Evolutionary conservation across 306 rosid species (phyloP).

Genomic region (Vachellia collinsii): DNA sequence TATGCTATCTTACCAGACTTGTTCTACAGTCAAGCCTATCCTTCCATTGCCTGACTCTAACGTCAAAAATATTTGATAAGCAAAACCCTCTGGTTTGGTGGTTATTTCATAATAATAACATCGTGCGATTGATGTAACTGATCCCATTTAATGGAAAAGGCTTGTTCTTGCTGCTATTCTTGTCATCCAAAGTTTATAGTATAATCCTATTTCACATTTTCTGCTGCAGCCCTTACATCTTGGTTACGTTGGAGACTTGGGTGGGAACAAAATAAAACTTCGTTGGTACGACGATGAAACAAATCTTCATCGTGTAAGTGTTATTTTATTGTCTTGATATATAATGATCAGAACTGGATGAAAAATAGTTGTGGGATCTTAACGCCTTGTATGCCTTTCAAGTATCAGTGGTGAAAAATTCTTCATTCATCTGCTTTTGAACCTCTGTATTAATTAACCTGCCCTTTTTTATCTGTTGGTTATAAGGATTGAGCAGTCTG

Average conservation of each 20-base stretch:
- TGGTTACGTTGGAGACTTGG: conserved; percentile 80
- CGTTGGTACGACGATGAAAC: conserved; percentile 83
- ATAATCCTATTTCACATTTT: conserved; percentile 25
- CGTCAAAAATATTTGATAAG: neutral
- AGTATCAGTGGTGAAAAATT: conserved; percentile 17
- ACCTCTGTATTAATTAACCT: neutral
- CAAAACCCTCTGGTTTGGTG: neutral
- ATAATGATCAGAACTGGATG: conserved; percentile 3
- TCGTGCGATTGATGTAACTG: no score
- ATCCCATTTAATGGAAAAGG: no score
- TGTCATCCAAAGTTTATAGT: conserved; percentile 13
- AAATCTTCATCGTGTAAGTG: conserved; percentile 87
- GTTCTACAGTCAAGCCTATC: no score
- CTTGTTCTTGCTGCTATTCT: neutral
- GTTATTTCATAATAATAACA: no score
- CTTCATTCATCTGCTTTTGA: conserved; percentile 11
- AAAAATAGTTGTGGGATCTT: conserved; percentile 20
- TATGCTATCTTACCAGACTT: no score
- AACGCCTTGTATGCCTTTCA: neutral
- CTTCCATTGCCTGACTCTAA: neutral
- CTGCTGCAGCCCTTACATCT: conserved; percentile 81
- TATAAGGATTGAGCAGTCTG: conserved; percentile 5
- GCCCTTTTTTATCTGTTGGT: conserved; percentile 29
- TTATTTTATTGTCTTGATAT: neutral
- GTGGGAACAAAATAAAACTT: conserved; percentile 77